Base-by-base conservation (phyloP, 1,284 basidiomycete species). In the Apiotrichum mycotoxinovorans region DNA sequence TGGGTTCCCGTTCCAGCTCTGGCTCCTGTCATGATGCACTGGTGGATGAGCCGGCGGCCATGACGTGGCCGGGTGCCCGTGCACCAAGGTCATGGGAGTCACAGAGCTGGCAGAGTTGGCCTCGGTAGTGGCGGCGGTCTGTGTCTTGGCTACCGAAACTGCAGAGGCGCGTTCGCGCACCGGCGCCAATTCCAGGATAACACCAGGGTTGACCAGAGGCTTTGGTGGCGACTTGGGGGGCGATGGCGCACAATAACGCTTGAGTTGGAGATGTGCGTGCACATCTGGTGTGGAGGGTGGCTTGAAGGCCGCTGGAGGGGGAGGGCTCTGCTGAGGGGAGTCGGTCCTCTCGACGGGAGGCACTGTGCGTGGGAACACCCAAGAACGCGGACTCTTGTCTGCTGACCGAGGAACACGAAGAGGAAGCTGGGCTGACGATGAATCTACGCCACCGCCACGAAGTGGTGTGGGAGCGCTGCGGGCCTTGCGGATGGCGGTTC, bases 161-260 rank as follows among this genome's bases (percentile, higher is more conserved):
- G 26, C 25, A 14, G 40, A 27, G 20, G 37, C 47, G 26, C 47
- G 60, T 22, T 41, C 47, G 26, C 47, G 60, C 26, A 40, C 49
- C 5, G 60, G 57, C 3, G 52, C 57, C 3, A 58, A 45, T 1
- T 47, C 25, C 7, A 62, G 52, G n/a, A 59, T 44, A 18, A 54
- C 22, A 18, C 44, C 50, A 22, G 50, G 25, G n/a, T 43, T 30
- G 14, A n/a, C 44, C 30, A 30, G 12, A 4, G 40, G 38, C 57
- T 68, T 69, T 7, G 70, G 65, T 8, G 76, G 73, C 11, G 76
- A 76, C n/a, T 62, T 62, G 1, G 74, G 75, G 15, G 75, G 73
- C 2, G 74, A 74, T 12, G 76, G 76, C 1, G 76, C 75, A 52
- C 74, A 77, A 49, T 73, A 77, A 51, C 66, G 68, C 42, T 68